Conservation (phyloP, 2,329 filamentous ascomycete species). For the Colletotrichum higginsianum region DNA sequence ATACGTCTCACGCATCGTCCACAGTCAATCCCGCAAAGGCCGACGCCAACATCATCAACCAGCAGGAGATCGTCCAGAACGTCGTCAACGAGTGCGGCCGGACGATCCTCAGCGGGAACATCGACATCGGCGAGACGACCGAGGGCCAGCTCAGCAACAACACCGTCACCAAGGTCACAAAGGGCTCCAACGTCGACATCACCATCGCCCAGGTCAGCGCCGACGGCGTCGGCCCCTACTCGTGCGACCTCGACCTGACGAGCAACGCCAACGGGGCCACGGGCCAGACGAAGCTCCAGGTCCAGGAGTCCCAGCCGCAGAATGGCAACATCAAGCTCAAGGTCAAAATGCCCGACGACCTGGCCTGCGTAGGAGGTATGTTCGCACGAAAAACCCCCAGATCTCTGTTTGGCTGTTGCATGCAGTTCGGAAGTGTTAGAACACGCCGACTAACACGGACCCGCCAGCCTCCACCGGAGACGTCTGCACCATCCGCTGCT, state of each 20-base stretch:
- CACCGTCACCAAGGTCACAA: conserved; percentile 64
- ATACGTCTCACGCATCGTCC: conserved; percentile 71
- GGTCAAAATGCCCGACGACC: conserved; percentile 64
- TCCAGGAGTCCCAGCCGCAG: conserved; percentile 70
- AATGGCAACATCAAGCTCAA: conserved; percentile 70
- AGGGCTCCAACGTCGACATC: conserved; percentile 61
- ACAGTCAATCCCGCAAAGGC: conserved; percentile 74
- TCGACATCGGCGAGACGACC: conserved; percentile 71
- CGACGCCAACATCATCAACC: conserved; percentile 75
- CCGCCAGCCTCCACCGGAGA: conserved; percentile 67
- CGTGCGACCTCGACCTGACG: conserved; percentile 67
- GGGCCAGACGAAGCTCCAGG: conserved; percentile 61
- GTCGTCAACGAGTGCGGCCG: conserved; percentile 74
- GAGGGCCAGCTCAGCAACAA: conserved; percentile 64
- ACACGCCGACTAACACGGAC: conserved; percentile 18
- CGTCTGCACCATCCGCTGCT: conserved; percentile 72
- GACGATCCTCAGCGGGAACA: conserved; percentile 72
- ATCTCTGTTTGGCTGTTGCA: no score
- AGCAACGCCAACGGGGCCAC: conserved; percentile 62
- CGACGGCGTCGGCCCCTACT: conserved; percentile 68
- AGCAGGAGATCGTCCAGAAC: conserved; percentile 66
- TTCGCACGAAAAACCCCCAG: neutral
- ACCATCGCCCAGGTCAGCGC: conserved; percentile 68
- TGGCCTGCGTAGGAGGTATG: conserved; percentile 66
- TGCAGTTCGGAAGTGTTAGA: neutral